Evolutionary conservation across 192 early-diverging fungal genomes (phyloP), one percentile per base, ranked within the genome.

Genomic region (Coemansia sp.): DNA sequence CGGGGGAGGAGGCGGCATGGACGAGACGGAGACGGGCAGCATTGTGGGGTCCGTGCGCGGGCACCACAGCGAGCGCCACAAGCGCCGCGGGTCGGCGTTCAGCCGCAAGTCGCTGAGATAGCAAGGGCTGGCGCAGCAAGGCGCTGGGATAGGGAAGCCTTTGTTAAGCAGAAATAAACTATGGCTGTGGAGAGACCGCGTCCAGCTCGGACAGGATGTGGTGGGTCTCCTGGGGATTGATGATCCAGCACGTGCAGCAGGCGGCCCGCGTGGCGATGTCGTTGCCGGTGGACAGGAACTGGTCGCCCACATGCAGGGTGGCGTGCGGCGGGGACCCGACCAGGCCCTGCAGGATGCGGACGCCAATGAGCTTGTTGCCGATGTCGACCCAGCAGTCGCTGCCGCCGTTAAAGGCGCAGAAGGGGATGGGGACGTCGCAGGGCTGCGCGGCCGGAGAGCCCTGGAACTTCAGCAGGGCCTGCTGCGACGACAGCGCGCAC

Each of bases 381-480:
- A 96, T 89, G 50, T 96, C 93, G 7, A 96, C 87, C 89, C 90
- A 96, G 53, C 89, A 88, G 65, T 96, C 93, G 55, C 59, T 82
- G 19, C 93, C 93, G 51, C 93, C 93, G 69, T 94, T 94, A 51
- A 96, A 96, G 15, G 91, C 91, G 61, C 93, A 96, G 76, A 92
- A 96, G 2, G 93, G 93, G 9, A 96, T 80, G 0, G 82, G 71
- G 19, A 69, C 80, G 37, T 80, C 70, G 53, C 70, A 56, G 3
- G 81, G 81, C 40, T 60, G 63, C 8, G 85, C 73, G 45, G 78
- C 79, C 23, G 83, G 77, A 49, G 83, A 68, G 18, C 70, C 70
- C 54, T 78, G 75, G 62, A 74, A 83, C 40, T 80, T 76, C 0
- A 83, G 68, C 46, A 86, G 52, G 8, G 83, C 83, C 26, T 83